A percentile compares a stretch with the other conserved stretches of the same genome.
phyloP scores from a whole-genome alignment of 2,329 filamentous ascomycete genomes.

The Curvularia sp. region DNA sequence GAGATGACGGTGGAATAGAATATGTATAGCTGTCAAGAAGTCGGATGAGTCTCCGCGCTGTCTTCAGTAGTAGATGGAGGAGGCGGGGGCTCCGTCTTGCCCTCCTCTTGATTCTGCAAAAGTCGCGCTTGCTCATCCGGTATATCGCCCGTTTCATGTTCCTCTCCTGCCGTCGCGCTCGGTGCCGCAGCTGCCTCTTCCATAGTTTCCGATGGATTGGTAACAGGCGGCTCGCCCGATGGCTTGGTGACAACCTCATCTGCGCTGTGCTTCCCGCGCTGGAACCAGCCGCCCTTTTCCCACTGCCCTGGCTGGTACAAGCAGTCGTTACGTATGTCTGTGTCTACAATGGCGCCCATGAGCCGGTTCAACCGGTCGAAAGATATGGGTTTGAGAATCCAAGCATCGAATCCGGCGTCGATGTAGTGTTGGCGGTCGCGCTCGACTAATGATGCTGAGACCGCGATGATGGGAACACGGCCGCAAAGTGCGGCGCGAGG shows the following conservation, averaged over 20 bases:
- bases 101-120: conserved; percentile 21
- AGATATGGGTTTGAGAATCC: conserved; percentile 88
- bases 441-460: conserved; percentile 82
- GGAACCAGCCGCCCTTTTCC: conserved; percentile 89
- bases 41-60: conserved; percentile 5
- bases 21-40: conserved; percentile 8
- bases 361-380: conserved; percentile 76
- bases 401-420: conserved; percentile 83
- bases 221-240: conserved; percentile 25
- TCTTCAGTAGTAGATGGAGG: background rate
- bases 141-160: conserved; percentile 21
- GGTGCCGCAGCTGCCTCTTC: conserved; percentile 26
- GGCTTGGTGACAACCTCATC: conserved; percentile 50
- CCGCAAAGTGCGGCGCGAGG: conserved; percentile 65
- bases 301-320: conserved; percentile 75
- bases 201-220: conserved; percentile 28
- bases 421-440: conserved; percentile 72
- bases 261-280: conserved; percentile 48
- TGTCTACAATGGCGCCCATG: conserved; percentile 71
- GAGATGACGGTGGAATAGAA: background rate
- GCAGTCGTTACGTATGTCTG: conserved; percentile 64
- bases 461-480: conserved; percentile 81
- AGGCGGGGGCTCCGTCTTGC: conserved; percentile 13
- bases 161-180: conserved; percentile 25
- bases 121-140: conserved; percentile 36